Conservation (phyloP, 805 yeast species). For the Priceomyces medius region DNA sequence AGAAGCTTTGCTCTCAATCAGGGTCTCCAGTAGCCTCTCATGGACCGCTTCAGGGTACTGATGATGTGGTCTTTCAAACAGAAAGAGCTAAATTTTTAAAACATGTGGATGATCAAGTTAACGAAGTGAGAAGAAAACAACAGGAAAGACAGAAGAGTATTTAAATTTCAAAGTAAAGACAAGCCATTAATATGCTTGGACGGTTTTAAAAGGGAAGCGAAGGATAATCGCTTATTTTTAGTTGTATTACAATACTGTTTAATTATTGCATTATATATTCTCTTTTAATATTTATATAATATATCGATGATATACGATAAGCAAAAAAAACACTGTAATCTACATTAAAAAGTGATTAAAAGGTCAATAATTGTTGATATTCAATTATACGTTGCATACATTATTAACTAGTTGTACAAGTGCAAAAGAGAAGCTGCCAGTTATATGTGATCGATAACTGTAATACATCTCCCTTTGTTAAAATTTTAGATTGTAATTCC, state of each 20-base stretch:
- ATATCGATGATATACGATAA: not conserved
- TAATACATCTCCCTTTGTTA: not conserved
- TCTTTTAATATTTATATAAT: not conserved
- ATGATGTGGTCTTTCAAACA: conserved; percentile 16
- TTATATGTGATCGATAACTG: not conserved
- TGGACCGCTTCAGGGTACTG: not conserved
- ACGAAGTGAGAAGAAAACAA: conserved; percentile 11
- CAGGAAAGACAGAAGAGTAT: not conserved
- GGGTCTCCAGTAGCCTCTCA: conserved; percentile 12
- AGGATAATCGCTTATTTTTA: too few species aligned
- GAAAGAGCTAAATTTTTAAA: conserved; percentile 19
- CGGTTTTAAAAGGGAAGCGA: too few species aligned
- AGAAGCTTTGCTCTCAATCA: conserved; percentile 18
- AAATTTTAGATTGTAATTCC: not conserved
- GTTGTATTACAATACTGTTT: too few species aligned
- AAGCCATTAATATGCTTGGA: too few species aligned
- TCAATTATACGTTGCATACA: conserved; percentile 5
- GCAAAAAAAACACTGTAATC: not conserved
- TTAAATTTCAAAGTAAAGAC: not conserved
- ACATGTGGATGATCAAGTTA: conserved; percentile 25
- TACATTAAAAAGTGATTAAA: not conserved
- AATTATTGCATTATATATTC: not conserved
- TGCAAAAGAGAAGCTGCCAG: conserved; percentile 1
- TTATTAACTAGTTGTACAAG: conserved; percentile 6
- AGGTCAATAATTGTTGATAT: not conserved